Percentiles rank a stretch among this genome's conserved stretches.
These are phyloP conservation scores for Hyaloperonospora brassicae DNA, from an alignment of 352 stramenopile species.

Conservation along the genomic window DNA sequence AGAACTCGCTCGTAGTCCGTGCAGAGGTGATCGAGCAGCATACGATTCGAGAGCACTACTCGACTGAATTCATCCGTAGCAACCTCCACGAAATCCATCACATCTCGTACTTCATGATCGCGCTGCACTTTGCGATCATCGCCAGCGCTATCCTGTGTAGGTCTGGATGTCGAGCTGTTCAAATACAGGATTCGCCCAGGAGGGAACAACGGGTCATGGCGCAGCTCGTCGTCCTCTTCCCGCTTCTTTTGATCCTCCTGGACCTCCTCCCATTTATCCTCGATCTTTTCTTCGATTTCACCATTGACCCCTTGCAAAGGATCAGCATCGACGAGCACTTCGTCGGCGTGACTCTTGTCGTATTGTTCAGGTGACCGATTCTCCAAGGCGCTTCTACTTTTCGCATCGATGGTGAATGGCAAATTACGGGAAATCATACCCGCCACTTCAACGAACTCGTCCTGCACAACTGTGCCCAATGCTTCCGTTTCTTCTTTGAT, in stretches of 20 bases:
- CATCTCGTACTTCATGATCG: constrained; percentile 11
- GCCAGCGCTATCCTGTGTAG: constrained; percentile 5
- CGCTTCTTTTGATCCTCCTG: constrained; percentile 19
- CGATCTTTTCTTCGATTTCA: constrained; percentile 12
- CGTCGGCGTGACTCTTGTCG: constrained; percentile 2
- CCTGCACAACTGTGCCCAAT: constrained; percentile 35
- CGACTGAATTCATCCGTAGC: constrained; percentile 58
- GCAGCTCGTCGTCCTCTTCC: constrained; percentile 27
- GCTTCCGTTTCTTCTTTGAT: constrained; percentile 53
- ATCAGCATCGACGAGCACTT: constrained; percentile 18
- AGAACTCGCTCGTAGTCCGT: constrained; percentile 72
- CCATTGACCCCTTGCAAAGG: constrained; percentile 14
- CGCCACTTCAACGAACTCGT: constrained; percentile 36
- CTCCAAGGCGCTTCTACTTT: constrained; percentile 1
- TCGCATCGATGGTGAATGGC: constrained; percentile 16
- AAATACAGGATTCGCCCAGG: constrained; percentile 68
- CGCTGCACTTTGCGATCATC: constrained; percentile 4
- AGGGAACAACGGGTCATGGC: constrained; percentile 58
- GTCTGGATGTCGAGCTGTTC: constrained; percentile 27
- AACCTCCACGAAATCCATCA: constrained; percentile 59
- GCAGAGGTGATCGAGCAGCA: constrained; percentile 83
- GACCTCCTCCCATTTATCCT: constrained; percentile 13
- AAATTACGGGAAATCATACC: constrained; percentile 24
- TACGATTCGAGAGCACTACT: constrained; percentile 72
- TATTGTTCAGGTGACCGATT: neutral